Percentiles rank a stretch among this genome's conserved stretches.
These are phyloP conservation scores for Debaryomyces sp. DNA, from an alignment of 1,139 yeast species.

Conservation along the genomic window DNA sequence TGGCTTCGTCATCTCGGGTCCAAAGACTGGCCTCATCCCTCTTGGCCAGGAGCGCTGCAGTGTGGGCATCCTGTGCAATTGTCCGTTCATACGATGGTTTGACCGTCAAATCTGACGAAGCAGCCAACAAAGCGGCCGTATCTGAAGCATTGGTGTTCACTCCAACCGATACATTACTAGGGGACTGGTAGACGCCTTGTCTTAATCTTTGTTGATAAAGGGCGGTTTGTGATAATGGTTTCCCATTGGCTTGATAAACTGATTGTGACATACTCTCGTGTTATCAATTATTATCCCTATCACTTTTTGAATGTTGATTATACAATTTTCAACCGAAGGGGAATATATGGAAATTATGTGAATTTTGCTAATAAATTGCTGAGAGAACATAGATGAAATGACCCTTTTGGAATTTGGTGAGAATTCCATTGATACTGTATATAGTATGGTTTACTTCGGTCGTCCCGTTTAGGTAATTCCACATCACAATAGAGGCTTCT, in stretches of 20 bases:
- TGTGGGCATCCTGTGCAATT: constrained; percentile 66
- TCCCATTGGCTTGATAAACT: constrained; percentile 68
- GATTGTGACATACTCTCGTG: constrained; percentile 37
- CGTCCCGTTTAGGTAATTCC: constrained; percentile 1
- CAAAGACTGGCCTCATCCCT: constrained; percentile 42
- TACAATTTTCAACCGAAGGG: constrained; percentile 1
- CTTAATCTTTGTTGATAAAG: constrained; percentile 75
- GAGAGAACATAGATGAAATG: constrained; percentile 3
- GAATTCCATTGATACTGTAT: background rate
- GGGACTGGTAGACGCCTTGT: constrained; percentile 73
- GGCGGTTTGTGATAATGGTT: constrained; percentile 74
- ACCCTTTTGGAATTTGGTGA: constrained; percentile 4
- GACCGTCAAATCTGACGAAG: constrained; percentile 63
- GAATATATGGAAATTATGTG: background rate
- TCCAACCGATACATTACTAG: constrained; percentile 70
- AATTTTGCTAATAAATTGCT: constrained; percentile 1
- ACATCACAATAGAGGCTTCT: background rate
- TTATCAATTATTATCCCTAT: background rate
- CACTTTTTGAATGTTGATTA: background rate
- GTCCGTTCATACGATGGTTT: constrained; percentile 64
- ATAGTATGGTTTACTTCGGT: background rate
- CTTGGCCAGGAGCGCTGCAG: constrained; percentile 64
- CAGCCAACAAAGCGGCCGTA: constrained; percentile 76
- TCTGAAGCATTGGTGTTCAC: constrained; percentile 71
- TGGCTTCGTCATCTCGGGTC: constrained; percentile 46